Conservation (phyloP, 2,329 filamentous ascomycete species). For the Alternaria metachromatica region DNA sequence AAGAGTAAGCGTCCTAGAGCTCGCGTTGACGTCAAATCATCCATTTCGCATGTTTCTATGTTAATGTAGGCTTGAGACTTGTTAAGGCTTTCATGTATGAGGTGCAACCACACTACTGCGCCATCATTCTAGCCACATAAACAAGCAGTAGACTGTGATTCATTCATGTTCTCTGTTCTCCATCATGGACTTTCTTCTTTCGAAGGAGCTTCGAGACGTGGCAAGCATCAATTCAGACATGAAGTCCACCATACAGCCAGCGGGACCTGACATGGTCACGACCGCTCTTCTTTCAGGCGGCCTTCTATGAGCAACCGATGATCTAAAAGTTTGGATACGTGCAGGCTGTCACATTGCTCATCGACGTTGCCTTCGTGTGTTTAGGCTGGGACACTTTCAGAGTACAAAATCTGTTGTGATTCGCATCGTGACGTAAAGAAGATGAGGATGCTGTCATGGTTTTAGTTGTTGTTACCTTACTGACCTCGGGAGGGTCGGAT, state of each 20-base stretch:
- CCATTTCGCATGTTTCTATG: not conserved
- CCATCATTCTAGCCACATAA: not conserved
- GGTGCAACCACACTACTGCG: not conserved
- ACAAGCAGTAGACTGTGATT: not conserved
- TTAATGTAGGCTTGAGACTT: not conserved
- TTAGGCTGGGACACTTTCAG: not conserved
- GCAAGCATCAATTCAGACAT: not conserved
- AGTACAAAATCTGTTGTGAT: not conserved
- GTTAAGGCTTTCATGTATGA: not conserved
- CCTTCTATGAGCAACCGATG: not conserved
- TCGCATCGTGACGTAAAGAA: not conserved
- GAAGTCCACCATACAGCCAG: not conserved
- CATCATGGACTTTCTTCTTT: not conserved
- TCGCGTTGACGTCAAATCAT: not conserved
- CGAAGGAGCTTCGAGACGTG: not conserved
- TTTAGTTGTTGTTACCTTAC: not conserved
- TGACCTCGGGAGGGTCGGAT: not conserved
- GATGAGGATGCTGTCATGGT: not conserved
- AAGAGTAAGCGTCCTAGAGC: not conserved
- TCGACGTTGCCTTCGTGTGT: not conserved
- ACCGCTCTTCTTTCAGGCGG: not conserved
- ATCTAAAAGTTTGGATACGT: not conserved
- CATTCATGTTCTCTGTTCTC: not conserved
- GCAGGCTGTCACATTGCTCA: not conserved
- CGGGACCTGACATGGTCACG: not conserved